Base-by-base conservation (phyloP, 192 early-diverging fungal species). In the Rhizophagus sp. region DNA sequence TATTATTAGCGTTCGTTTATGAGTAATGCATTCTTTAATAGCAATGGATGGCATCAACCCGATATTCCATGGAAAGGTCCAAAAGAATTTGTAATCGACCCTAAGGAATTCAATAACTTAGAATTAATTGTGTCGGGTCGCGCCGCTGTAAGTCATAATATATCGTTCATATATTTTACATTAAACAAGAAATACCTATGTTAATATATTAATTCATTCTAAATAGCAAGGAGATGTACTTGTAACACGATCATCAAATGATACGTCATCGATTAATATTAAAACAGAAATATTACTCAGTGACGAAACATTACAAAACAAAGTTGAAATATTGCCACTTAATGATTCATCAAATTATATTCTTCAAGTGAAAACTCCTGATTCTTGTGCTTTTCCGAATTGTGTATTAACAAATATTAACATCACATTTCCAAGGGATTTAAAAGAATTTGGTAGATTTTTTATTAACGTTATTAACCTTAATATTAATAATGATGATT, bases 51-150 rank as follows among this genome's bases (percentile, higher is more conserved):
- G 50, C 13, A 19, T 52, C 39, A 71, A 44, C 69, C 69, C 2
- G 9, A 71, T 6, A 19, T 71, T 71, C 69, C 69, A 5, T 71
- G 69, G 69, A 44, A 71, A 22, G 69, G 69, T 41, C 69, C 13
- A 71, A 71, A 33, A n/a, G 22, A 33, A 10, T 71, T 47, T 41
- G 39, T 15, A 41, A 22, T 71, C 69, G 36, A 71, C 22, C 39
- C 69, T n/a, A n/a, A 71, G 0, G 39, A n/a, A 33, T 71, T 39
- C 13, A 71, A 41, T 7, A 71, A 44, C 22, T 1, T 71, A 24
- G 33, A 71, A 41, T 3, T 71, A 19, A 39, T 36, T 10, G 22
- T 71, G 0, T 30, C 27, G 2, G 69, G 69, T 19, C 0, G 1
- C 36, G 0, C 69, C 12, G 8, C 36, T 30, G 69, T 71, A 71